phyloP scores from a whole-genome alignment of 257 asterid species.

The Rubia yunnanensis region DNA sequence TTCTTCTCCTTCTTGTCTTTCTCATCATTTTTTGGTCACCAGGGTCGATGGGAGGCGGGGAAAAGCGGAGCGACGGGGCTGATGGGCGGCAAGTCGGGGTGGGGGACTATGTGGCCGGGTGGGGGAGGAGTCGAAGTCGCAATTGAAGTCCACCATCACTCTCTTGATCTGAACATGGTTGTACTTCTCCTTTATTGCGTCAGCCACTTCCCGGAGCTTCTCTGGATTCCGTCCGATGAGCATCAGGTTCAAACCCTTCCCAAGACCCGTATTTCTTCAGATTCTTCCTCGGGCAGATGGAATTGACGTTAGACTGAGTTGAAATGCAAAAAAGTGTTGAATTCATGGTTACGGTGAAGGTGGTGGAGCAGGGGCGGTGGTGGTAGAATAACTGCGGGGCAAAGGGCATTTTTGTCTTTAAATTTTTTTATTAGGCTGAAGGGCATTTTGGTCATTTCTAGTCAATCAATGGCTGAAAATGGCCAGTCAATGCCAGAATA shows the following conservation, averaged over 20 bases:
- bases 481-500: no score
- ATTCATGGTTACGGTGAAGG: no score
- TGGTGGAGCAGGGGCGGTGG: no score
- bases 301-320: conserved; percentile 63
- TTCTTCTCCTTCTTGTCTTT: conserved; percentile 83
- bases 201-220: conserved; percentile 60
- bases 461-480: no score
- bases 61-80: no score
- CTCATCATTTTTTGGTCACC: conserved; percentile 75
- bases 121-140: conserved; percentile 63
- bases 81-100: no score
- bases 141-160: conserved; percentile 83
- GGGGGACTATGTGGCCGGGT: no score
- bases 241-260: conserved; percentile 66
- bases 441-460: no score
- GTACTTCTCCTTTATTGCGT: conserved; percentile 42
- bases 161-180: conserved; percentile 58
- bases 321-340: conserved; percentile 28
- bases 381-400: no score
- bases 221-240: conserved; percentile 80
- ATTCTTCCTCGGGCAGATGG: conserved; percentile 72
- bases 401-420: no score
- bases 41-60: no score
- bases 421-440: no score
- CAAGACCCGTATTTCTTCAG: conserved; percentile 95